Base-by-base conservation (phyloP, 1,284 basidiomycete species). In the Grifola frondosa region DNA sequence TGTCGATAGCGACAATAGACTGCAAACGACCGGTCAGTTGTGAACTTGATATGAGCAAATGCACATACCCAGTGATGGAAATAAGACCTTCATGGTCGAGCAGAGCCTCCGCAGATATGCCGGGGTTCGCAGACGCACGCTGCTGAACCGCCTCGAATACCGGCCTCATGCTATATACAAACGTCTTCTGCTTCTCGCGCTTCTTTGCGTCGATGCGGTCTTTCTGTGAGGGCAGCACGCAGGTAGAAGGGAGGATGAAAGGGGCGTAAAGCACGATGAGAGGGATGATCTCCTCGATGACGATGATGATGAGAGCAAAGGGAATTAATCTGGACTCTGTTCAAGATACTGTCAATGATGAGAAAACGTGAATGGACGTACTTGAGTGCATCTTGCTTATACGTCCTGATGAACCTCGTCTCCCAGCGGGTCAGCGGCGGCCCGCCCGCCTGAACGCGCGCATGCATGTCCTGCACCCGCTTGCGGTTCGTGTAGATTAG, bases 251-350 rank as follows among this genome's bases (percentile, higher is more conserved):
- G 23, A 94, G 78, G 67, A 92, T 77, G 57, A 78, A 80, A 2
- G 91, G 91, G n/a, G 81, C 84, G 61, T 90, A 94, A 50, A 94
- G 79, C 22, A 90, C 90, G 47, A 92, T 78, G 46, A 94, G 73
- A 9, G 91, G 91, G 46, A 94, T 78, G 32, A 89, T 65, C 63
- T 94, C 91, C 62, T 94, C 91, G 4, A 90, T 67, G 16, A 91
- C 67, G 22, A 90, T 62, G 30, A 91, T 73, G 44, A 91, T 83
- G 51, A 89, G 59, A 10, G 91, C 59, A 67, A 94, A 94, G 0
- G 91, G 88, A 1, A 91, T 70, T 31, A 94, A 74, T 67, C 90
- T 92, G 53, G 19, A 4, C 15, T 9, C 22, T 20, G 29, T 36
- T 54, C 23, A 42, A 24, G 12, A 24, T 46, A 21, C 24, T 11